Evolutionary conservation across 495 filamentous ascomycete genomes (phyloP), one percentile per base, ranked within the genome.

Genomic region (Daldinia caldariorum): DNA sequence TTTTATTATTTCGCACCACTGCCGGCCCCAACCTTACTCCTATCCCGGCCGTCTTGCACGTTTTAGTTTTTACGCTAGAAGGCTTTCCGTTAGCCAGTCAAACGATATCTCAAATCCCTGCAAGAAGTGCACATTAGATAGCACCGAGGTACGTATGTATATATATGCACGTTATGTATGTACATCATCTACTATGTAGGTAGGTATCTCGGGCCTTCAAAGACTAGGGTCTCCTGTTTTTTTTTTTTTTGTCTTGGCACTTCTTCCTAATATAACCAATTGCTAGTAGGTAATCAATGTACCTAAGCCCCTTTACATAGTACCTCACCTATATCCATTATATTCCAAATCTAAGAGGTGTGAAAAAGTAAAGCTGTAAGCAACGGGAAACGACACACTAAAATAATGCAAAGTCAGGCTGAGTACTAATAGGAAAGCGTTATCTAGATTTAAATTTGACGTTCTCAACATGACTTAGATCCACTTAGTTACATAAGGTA

Each of bases 101-200:
- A 53, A 61, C 67, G 34, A 39, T 39, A 22, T 49, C 26, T 31
- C 37, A 16, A 41, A 67, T 57, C 69, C 69, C 49, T 72, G 63
- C 39, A 47, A 45, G 50, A 38, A 6, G 0, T 35, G n/a, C 31
- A 55, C n/a, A 55, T 34, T 29, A 2, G 9, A 54, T 13, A 54
- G 26, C 26, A 26, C 26, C 3, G 26, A 22, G n/a, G 1, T 35
- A 35, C 12, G 9, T 45, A 8, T n/a, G n/a, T 45, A 7, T 14
- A 43, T 8, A 20, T 20, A 45, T 18, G 51, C 32, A 34, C 13
- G 13, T 26, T 56, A 35, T 56, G 31, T 56, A 35, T 56, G 31
- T 64, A 22, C 59, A 72, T 67, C 63, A 67, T 72, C 58, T 49
- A n/a, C n/a, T n/a, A n/a, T n/a, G n/a, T n/a, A n/a, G n/a, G n/a